A percentile compares a stretch with the other conserved stretches of the same genome.
Evolutionary conservation across 306 rosid genomes (phyloP).

Genomic region (Fragaria vesca): DNA sequence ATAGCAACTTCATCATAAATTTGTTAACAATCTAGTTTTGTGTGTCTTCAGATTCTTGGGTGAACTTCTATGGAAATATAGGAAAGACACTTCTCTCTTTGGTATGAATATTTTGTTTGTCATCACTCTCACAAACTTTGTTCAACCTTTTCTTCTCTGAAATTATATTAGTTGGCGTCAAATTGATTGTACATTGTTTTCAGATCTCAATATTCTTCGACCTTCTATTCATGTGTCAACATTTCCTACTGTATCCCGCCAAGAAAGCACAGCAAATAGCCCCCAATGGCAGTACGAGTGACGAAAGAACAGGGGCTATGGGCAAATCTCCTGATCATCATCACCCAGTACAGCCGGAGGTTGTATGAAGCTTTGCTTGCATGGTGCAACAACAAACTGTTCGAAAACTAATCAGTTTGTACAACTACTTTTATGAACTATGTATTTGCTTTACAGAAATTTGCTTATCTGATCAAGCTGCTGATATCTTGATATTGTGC

Average conservation of each 20-base stretch:
- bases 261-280: no score
- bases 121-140: not conserved
- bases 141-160: not conserved
- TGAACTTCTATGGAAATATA: constrained; percentile 75
- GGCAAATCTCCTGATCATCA: constrained; percentile 28
- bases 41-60: constrained; percentile 69
- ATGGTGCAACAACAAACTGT: not conserved
- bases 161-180: not conserved
- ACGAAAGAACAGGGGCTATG: constrained; percentile 37
- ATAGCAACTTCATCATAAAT: not conserved
- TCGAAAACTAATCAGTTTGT: not conserved
- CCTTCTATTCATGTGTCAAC: constrained; percentile 69
- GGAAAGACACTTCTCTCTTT: constrained; percentile 67
- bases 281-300: constrained; percentile 7
- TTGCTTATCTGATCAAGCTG: not conserved
- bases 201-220: constrained; percentile 72
- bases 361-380: constrained; percentile 32
- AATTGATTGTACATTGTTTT: constrained; percentile 16
- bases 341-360: constrained; percentile 15
- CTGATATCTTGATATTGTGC: not conserved
- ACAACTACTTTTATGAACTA: not conserved
- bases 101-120: constrained; percentile 41
- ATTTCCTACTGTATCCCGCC: constrained; percentile 56
- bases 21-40: not conserved
- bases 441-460: not conserved